Conservation (phyloP, 495 filamentous ascomycete genomes). For the Tirmania nivea region DNA sequence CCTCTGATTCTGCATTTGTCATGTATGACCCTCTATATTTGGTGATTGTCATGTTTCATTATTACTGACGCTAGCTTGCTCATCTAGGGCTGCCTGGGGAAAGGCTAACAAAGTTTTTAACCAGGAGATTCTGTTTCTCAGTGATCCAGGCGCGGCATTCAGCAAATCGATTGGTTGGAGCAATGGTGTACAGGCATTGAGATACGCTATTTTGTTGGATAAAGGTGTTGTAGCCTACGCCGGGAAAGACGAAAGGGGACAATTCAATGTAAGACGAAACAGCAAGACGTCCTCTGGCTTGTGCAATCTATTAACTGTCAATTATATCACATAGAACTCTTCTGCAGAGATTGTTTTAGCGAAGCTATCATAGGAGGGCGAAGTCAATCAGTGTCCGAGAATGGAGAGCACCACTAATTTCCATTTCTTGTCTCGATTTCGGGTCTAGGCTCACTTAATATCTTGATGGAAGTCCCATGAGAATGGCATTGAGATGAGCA, state of each 20-base stretch:
- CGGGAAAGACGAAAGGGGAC: conserved; percentile 49
- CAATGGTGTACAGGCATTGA: conserved; percentile 45
- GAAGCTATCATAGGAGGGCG: conserved; percentile 38
- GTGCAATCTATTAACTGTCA: not conserved
- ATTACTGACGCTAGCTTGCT: not conserved
- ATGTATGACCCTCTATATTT: conserved; percentile 26
- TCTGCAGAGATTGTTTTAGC: conserved; percentile 53
- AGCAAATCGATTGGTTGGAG: conserved; percentile 69
- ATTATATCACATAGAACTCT: conserved; percentile 32
- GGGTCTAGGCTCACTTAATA: no score
- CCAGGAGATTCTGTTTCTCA: conserved; percentile 70
- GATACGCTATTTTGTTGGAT: conserved; percentile 75
- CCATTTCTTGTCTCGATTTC: no score
- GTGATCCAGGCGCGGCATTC: conserved; percentile 56
- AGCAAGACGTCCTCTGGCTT: not conserved
- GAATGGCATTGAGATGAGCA: no score
- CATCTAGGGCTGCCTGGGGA: conserved; percentile 53
- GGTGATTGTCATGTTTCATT: no score
- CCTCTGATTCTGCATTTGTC: conserved; percentile 77
- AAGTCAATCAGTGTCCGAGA: no score
- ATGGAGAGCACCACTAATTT: no score
- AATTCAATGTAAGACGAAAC: conserved; percentile 35
- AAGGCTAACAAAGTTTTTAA: conserved; percentile 74
- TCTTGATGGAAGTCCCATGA: no score
- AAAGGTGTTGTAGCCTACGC: conserved; percentile 79